Percentiles rank a stretch among this genome's conserved stretches.
These are phyloP conservation scores for Mrakia blollopis DNA, from an alignment of 768 basidiomycete genomes.

Conservation along the genomic window DNA sequence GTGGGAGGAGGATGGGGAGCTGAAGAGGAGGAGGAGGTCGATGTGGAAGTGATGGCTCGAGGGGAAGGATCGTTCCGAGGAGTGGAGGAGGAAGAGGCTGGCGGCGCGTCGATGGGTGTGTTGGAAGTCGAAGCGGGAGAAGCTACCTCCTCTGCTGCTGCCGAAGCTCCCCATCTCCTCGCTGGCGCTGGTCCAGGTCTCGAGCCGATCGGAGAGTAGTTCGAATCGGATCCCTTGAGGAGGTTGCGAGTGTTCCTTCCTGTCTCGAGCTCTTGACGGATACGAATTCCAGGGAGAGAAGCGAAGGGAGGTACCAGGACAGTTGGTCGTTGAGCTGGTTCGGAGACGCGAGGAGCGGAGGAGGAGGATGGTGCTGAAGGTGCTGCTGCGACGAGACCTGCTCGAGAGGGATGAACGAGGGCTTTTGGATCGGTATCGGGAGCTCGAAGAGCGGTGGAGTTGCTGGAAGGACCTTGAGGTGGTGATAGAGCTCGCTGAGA, in stretches of 20 bases:
- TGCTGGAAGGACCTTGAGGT: not conserved
- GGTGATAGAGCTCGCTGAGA: not conserved
- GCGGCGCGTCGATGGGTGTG: not conserved
- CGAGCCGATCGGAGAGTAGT: not conserved
- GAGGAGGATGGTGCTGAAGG: not conserved
- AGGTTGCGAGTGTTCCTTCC: not conserved
- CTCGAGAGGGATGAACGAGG: conserved; percentile 1
- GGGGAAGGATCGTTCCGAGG: not conserved
- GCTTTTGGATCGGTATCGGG: not conserved
- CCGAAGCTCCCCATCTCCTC: conserved; percentile 4
- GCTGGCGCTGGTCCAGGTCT: not conserved
- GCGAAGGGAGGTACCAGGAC: not conserved
- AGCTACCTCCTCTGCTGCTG: not conserved
- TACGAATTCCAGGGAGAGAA: not conserved
- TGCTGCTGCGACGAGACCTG: not conserved
- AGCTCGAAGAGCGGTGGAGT: not conserved
- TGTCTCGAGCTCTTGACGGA: not conserved
- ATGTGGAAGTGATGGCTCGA: not conserved
- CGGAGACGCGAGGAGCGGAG: not conserved
- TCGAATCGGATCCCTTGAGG: not conserved
- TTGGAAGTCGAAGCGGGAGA: not conserved
- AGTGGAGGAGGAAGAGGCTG: not conserved
- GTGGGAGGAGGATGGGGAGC: not conserved
- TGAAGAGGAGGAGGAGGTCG: no score
- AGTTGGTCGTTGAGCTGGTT: not conserved